Conservation (phyloP, 2,329 filamentous ascomycete genomes). For the Furcasterigmium sp. region DNA sequence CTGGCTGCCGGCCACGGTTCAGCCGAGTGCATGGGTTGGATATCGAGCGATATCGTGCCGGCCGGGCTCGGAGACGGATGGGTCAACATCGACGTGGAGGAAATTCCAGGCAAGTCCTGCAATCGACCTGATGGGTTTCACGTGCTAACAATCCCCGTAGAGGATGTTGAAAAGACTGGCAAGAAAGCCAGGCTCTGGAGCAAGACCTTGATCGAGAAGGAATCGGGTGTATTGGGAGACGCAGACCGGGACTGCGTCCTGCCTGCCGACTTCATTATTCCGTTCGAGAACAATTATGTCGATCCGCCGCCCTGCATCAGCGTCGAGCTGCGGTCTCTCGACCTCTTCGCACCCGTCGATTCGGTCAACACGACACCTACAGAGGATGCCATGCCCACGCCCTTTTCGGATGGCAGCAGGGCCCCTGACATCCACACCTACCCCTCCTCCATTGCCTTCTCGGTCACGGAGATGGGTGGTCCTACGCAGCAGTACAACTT, state of each 20-base stretch:
- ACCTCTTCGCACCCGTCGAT: constrained; percentile 39
- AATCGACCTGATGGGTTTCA: background rate
- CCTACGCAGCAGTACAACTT: constrained; percentile 36
- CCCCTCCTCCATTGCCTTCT: constrained; percentile 34
- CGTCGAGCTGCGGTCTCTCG: constrained; percentile 45
- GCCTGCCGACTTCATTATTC: constrained; percentile 59
- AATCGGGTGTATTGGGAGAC: constrained; percentile 56
- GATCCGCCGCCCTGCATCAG: constrained; percentile 40
- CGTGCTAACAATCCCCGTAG: constrained; percentile 22
- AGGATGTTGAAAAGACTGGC: constrained; percentile 42
- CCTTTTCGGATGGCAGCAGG: constrained; percentile 27
- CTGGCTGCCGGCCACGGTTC: constrained; percentile 57
- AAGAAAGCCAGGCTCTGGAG: constrained; percentile 57
- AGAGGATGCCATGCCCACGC: constrained; percentile 30
- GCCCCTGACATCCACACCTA: constrained; percentile 28
- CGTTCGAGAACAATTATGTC: constrained; percentile 48
- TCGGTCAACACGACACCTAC: constrained; percentile 40
- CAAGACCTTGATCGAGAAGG: constrained; percentile 52
- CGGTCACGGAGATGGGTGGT: constrained; percentile 30
- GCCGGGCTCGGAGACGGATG: constrained; percentile 48
- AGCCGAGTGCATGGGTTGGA: constrained; percentile 64
- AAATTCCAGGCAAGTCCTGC: constrained; percentile 40
- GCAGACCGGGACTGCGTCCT: constrained; percentile 48
- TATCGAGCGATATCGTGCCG: constrained; percentile 56
- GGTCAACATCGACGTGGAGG: constrained; percentile 52